Evolutionary conservation across 805 yeast species (phyloP).

Genomic region (Metschnikowia corniflorae): DNA sequence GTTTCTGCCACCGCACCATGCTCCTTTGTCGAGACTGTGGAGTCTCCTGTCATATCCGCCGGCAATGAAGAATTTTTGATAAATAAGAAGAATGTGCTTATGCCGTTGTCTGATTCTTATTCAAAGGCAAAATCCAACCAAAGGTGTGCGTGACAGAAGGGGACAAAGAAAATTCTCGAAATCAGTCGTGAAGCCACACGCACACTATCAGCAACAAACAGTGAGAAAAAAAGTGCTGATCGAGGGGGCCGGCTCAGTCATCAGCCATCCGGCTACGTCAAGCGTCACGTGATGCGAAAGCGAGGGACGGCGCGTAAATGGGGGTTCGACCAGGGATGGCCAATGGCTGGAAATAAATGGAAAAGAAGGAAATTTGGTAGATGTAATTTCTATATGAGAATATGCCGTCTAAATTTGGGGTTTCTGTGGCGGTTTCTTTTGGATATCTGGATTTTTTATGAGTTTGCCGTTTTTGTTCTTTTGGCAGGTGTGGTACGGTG

Average conservation of each 20-base stretch:
- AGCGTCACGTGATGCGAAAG: not conserved
- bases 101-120: too few relatives aligned
- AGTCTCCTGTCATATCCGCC: slow-evolving; percentile 8
- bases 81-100: too few relatives aligned
- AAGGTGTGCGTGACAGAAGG: too few relatives aligned
- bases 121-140: too few relatives aligned
- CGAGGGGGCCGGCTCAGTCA: not conserved
- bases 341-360: not conserved
- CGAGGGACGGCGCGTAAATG: not conserved
- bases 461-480: too few relatives aligned
- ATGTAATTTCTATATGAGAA: too few relatives aligned
- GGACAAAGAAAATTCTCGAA: not conserved
- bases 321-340: too few relatives aligned
- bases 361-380: not conserved
- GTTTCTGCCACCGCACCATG: slow-evolving; percentile 2
- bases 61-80: slow-evolving; percentile 1
- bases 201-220: slow-evolving; percentile 1
- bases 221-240: not conserved
- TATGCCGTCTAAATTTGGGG: too few relatives aligned
- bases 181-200: slow-evolving; percentile 4
- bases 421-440: too few relatives aligned
- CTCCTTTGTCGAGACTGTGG: slow-evolving; percentile 5
- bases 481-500: too few relatives aligned
- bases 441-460: too few relatives aligned
- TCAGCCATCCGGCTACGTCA: not conserved